These are phyloP conservation scores for Calocera viscosa DNA, from an alignment of 768 basidiomycete genomes.

Conservation along the genomic window DNA sequence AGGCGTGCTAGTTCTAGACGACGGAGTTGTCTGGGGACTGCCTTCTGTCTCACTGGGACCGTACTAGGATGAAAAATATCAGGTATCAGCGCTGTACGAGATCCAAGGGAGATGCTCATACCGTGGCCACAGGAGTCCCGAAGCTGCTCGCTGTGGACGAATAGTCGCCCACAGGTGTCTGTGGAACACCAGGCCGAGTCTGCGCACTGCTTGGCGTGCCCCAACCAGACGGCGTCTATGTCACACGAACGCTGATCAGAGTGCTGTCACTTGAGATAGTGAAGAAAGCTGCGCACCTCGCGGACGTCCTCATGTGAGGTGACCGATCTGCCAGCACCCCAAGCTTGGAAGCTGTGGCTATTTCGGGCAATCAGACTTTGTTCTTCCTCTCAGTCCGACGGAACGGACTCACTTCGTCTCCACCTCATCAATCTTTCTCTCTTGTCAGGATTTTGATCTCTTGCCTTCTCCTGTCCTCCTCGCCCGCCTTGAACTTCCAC, in stretches of 20 bases:
- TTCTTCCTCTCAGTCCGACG: not conserved
- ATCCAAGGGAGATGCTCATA: too few relatives aligned
- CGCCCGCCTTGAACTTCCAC: conserved; percentile 71
- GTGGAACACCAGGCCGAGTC: too few relatives aligned
- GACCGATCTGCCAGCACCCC: conserved; percentile 69
- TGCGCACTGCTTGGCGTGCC: too few relatives aligned
- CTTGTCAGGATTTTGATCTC: conserved; percentile 40
- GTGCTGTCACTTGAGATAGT: not conserved
- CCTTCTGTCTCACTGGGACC: too few relatives aligned
- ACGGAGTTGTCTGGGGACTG: too few relatives aligned
- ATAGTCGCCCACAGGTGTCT: too few relatives aligned
- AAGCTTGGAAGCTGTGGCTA: conserved; percentile 65
- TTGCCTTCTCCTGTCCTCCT: conserved; percentile 55
- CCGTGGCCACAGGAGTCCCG: too few relatives aligned
- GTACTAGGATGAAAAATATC: too few relatives aligned
- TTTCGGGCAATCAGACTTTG: not conserved
- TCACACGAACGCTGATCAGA: conserved; percentile 11
- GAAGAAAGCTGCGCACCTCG: conserved; percentile 40
- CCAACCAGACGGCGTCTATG: too few relatives aligned
- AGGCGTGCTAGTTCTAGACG: too few relatives aligned
- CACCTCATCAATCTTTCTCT: conserved; percentile 51
- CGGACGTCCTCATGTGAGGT: conserved; percentile 58
- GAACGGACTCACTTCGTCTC: conserved; percentile 48
- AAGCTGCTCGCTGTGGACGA: too few relatives aligned
- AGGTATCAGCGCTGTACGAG: too few relatives aligned